Evolutionary conservation across 2,329 filamentous ascomycete genomes (phyloP), one percentile per base, ranked within the genome.

Genomic region (Trichoderma atrobrunneum): DNA sequence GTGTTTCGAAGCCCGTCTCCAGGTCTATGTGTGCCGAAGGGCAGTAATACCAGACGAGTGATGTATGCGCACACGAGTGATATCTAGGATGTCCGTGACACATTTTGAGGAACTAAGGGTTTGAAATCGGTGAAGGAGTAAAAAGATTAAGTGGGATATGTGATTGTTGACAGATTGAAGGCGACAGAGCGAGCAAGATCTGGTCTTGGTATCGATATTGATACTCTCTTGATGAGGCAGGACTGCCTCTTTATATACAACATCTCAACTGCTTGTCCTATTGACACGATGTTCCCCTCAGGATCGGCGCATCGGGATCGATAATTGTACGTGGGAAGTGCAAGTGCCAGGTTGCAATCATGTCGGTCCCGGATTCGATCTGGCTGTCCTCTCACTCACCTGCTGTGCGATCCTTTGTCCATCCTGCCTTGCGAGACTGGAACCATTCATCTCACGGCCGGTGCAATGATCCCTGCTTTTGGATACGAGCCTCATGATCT

Each of bases 11-110:
- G 21, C 86, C 85, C 0, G 86, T 87, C 43, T 81, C 78, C 36
- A 86, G 78, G 77, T 88, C 85, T 72, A 88, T 73, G 36, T 71
- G 32, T 6, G 78, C 79, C 18, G 79, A 78, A 0, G 86, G 84
- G 75, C 87, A 88, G 78, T 88, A 87, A 76, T 86, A 82, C 85
- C 86, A 88, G 73, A 84, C 84, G 74, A 88, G 82, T 61, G 86
- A 88, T n/a, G 84, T 85, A 77, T 88, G 87, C 28, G 83, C 82
- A 77, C 87, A 88, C 16, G 84, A 80, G 74, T 88, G 87, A 74
- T 81, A 80, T 65, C 85, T 84, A 70, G 87, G 87, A 74, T 87
- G 86, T 66, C 85, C 86, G 81, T 86, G 83, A 75, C 87, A 88
- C 87, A 88, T 88, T 28, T 77, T 80, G 62, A 63, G 3, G 21